Conservation (phyloP, 257 asterid genomes). For the Solanum microdontum region DNA sequence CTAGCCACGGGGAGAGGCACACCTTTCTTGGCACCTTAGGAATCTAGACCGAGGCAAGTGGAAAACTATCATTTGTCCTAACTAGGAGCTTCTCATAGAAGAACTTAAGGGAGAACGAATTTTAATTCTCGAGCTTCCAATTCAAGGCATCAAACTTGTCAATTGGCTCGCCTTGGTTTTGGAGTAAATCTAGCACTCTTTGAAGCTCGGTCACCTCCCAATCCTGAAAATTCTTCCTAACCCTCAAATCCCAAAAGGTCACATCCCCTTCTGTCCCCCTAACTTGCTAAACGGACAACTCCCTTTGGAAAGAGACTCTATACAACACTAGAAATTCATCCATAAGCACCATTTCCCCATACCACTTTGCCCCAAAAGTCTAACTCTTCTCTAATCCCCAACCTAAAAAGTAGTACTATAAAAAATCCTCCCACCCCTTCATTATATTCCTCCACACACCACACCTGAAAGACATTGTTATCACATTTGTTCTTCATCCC, state of each 20-base stretch:
- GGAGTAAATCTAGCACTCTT: neutral
- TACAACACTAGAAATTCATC: neutral
- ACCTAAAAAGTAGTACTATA: neutral
- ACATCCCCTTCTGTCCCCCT: neutral
- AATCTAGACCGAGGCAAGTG: neutral
- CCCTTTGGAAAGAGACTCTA: neutral
- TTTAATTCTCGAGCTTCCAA: neutral
- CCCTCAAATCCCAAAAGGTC: neutral
- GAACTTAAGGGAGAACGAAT: neutral
- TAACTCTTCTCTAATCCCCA: neutral
- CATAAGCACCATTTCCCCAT: neutral
- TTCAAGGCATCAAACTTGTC: neutral
- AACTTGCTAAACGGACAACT: neutral
- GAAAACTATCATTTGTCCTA: neutral
- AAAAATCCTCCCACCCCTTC: neutral
- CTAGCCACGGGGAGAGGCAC: neutral
- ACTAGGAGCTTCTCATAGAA: neutral
- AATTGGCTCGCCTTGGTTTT: neutral
- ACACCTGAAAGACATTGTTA: neutral
- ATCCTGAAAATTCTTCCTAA: neutral
- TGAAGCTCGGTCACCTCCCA: neutral
- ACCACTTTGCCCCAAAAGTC: neutral
- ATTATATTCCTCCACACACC: neutral
- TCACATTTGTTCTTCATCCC: neutral
- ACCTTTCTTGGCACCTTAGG: neutral